Evolutionary conservation across 2,329 filamentous ascomycete genomes (phyloP), one percentile per base, ranked within the genome.

Genomic region (Rasamsonia emersonii): DNA sequence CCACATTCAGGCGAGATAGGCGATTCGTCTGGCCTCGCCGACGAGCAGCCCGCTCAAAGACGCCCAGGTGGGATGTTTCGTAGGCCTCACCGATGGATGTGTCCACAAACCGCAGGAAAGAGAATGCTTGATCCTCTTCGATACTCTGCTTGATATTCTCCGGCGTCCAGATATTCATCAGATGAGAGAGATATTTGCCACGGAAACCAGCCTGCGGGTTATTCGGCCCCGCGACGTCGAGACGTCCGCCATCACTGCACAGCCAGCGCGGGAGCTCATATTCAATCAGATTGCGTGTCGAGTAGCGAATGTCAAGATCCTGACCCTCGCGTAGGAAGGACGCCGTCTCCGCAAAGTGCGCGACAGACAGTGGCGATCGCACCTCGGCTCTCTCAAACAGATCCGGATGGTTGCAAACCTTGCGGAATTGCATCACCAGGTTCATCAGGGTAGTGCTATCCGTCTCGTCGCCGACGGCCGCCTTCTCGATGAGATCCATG

Each of bases 371-470:
- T 0, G 91, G 86, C 6, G 88, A 94, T 15, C 75, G 80, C 6
- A 86, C 93, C 39, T 96, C 89, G 7, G 89, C 88, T 27, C 91
- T 81, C 60, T 98, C 88, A 47, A 98, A 98, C 19, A 98, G 64
- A 61, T 98, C 91, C 0, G 91, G 91, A 55, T 98, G 91, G 53
- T 98, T 98, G 67, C 91, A 98, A 36, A 98, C 91, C 64, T 98
- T 98, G 49, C 91, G 78, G 74, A 98, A 98, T 62, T 98, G 91
- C 91, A 98, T 98, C 42, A 98, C 91, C 43, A 98, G 70, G 60
- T 98, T 98, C 91, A 98, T 96, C 50, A 98, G 64, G 1, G 89
- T 96, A 24, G 89, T 88, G 20, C 85, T 93, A 54, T 96, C 91
- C 48, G 89, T 80, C 30, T 96, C 91, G 49, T 95, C 88, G 20